These are phyloP conservation scores for Helichrysum umbraculigerum DNA, from an alignment of 129 eudicot species.

Conservation along the genomic window DNA sequence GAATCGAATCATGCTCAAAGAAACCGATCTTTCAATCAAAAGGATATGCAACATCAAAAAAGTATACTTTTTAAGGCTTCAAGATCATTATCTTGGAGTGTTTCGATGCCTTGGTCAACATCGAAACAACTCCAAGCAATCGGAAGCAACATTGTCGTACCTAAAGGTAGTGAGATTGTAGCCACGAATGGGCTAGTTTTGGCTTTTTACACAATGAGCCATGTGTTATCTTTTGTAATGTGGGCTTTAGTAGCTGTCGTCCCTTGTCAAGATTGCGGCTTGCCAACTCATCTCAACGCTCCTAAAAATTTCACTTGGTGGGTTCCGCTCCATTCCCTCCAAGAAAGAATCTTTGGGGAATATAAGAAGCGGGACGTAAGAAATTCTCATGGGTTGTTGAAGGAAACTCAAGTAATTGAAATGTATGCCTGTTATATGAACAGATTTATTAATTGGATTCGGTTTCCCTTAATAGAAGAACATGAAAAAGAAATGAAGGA, in stretches of 20 bases:
- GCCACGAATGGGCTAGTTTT: slow-evolving; percentile 37
- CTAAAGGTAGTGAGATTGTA: slow-evolving; percentile 43
- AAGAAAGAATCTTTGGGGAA: slow-evolving; percentile 75
- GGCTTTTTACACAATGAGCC: slow-evolving; percentile 69
- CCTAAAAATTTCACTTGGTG: slow-evolving; percentile 63
- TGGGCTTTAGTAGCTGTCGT: slow-evolving; percentile 95
- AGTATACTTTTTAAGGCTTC: slow-evolving; percentile 23
- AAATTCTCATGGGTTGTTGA: slow-evolving; percentile 63
- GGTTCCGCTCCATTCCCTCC: slow-evolving; percentile 42
- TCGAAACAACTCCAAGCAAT: slow-evolving; percentile 42
- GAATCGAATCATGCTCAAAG: slow-evolving; percentile 31
- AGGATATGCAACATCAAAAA: slow-evolving; percentile 18
- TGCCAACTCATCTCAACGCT: slow-evolving; percentile 50
- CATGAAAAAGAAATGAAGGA: slow-evolving; percentile 52
- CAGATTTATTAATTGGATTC: slow-evolving; percentile 46
- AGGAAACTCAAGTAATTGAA: slow-evolving; percentile 72
- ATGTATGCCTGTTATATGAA: slow-evolving; percentile 51
- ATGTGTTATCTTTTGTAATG: slow-evolving; percentile 67
- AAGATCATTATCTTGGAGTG: slow-evolving; percentile 41
- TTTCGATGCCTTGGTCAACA: slow-evolving; percentile 35
- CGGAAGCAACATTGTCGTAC: slow-evolving; percentile 28
- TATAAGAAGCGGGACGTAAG: slow-evolving; percentile 61
- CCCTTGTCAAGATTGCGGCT: slow-evolving; percentile 85
- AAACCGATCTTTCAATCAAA: slow-evolving; percentile 37
- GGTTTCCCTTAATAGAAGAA: slow-evolving; percentile 60